These are phyloP conservation scores for Lichenothelia convexa DNA, from an alignment of 495 filamentous ascomycete species.

Conservation along the genomic window DNA sequence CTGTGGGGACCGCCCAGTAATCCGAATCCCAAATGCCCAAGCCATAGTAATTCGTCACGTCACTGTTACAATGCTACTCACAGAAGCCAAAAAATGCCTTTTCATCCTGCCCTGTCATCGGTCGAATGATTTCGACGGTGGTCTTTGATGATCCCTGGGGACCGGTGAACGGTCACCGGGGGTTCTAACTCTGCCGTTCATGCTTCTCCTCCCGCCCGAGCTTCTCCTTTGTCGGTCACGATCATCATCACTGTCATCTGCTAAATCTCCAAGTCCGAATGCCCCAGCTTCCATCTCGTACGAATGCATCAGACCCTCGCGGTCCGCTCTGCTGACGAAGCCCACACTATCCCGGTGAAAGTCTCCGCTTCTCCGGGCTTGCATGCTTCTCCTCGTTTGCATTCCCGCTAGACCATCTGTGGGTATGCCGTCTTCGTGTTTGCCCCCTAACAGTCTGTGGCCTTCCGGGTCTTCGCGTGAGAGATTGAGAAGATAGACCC, in stretches of 20 bases:
- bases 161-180: too few species aligned
- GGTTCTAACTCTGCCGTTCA: too few species aligned
- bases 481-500: conserved; percentile 91
- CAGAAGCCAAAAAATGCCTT: too few species aligned
- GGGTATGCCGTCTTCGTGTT: conserved; percentile 56
- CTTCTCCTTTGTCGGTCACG: conserved; percentile 5
- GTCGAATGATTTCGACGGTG: too few species aligned
- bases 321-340: conserved; percentile 32
- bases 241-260: conserved; percentile 50
- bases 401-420: conserved; percentile 81
- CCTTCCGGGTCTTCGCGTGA: conserved; percentile 82
- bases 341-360: conserved; percentile 35
- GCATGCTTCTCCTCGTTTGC: conserved; percentile 84
- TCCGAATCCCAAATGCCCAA: too few species aligned
- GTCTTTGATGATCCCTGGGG: too few species aligned
- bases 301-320: conserved; percentile 63
- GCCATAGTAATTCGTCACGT: too few species aligned
- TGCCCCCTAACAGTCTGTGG: conserved; percentile 37
- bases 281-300: conserved; percentile 35
- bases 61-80: too few species aligned
- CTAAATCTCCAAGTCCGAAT: conserved; percentile 47
- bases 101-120: too few species aligned
- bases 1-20: too few species aligned
- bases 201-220: too few species aligned
- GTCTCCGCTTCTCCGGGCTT: conserved; percentile 52